A percentile compares a stretch with the other conserved stretches of the same genome.
Evolutionary conservation across 345 rosid species (phyloP).

Genomic region (Citrus sp.): DNA sequence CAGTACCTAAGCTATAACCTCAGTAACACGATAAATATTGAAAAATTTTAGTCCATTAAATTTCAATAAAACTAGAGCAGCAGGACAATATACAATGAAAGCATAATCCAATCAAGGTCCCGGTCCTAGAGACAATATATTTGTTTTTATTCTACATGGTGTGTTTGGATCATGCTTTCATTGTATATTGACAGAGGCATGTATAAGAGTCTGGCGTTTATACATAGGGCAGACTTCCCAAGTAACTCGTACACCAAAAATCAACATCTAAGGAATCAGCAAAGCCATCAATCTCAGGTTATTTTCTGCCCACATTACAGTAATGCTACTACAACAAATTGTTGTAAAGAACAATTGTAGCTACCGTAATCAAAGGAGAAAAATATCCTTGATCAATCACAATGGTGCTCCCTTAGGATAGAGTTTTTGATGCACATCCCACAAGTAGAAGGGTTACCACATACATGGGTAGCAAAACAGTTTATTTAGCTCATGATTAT

Average conservation of each 20-base stretch:
- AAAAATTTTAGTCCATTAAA: background rate
- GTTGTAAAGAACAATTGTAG: background rate
- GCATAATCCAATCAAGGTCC: background rate
- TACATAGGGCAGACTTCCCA: background rate
- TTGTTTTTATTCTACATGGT: background rate
- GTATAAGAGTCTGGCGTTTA: background rate
- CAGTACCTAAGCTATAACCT: background rate
- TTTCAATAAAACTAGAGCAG: background rate
- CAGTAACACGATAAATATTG: background rate
- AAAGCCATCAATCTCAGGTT: background rate
- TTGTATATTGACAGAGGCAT: background rate
- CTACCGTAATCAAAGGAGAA: background rate
- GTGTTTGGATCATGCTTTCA: background rate
- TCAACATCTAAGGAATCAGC: background rate
- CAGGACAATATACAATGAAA: background rate
- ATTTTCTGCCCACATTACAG: background rate
- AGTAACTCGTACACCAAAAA: background rate
- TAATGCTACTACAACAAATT: slow-evolving; percentile 1
- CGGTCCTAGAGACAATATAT: background rate
- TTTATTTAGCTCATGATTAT: background rate
- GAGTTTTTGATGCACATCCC: background rate
- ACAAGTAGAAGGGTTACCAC: background rate
- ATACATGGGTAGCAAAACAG: background rate
- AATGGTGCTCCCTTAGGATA: background rate
- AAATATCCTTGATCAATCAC: background rate